These are phyloP conservation scores for Fallopia convolvulus DNA, from an alignment of 148 eudicot genomes.

Conservation along the genomic window DNA sequence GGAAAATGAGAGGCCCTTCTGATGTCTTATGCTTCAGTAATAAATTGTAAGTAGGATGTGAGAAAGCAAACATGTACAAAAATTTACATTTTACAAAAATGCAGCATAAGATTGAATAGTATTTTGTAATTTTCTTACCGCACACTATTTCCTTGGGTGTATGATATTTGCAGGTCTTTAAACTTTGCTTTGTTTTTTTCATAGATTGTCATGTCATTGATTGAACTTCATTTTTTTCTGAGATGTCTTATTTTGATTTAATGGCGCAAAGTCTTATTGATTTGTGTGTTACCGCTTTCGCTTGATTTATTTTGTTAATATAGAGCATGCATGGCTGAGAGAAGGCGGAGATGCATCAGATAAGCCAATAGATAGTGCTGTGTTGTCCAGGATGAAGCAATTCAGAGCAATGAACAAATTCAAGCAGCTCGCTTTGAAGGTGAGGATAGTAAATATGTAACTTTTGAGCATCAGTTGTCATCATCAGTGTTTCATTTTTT, in stretches of 20 bases:
- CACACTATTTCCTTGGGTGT: not conserved
- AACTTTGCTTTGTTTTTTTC: not conserved
- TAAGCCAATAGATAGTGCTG: constrained; percentile 89
- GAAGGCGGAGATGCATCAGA: constrained; percentile 91
- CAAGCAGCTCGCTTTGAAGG: constrained; percentile 90
- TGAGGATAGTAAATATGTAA: not conserved
- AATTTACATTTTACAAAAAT: not conserved
- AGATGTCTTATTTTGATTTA: not conserved
- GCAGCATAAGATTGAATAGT: not conserved
- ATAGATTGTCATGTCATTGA: not conserved
- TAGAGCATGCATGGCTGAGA: constrained; percentile 89
- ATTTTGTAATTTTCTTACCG: not conserved
- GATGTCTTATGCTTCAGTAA: not conserved
- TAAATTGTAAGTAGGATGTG: not conserved
- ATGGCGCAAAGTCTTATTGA: not conserved
- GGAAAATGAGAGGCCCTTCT: not conserved
- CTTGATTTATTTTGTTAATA: not conserved
- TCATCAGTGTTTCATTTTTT: not conserved
- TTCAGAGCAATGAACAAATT: constrained; percentile 96
- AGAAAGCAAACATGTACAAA: not conserved
- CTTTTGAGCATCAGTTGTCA: no score
- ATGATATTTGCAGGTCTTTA: not conserved
- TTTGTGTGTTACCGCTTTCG: not conserved
- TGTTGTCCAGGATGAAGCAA: constrained; percentile 89
- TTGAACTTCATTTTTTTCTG: not conserved